Evolutionary conservation across 2,329 filamentous ascomycete species (phyloP), one percentile per base, ranked within the genome.

Genomic region (Scopulariopsis brevicaulis): DNA sequence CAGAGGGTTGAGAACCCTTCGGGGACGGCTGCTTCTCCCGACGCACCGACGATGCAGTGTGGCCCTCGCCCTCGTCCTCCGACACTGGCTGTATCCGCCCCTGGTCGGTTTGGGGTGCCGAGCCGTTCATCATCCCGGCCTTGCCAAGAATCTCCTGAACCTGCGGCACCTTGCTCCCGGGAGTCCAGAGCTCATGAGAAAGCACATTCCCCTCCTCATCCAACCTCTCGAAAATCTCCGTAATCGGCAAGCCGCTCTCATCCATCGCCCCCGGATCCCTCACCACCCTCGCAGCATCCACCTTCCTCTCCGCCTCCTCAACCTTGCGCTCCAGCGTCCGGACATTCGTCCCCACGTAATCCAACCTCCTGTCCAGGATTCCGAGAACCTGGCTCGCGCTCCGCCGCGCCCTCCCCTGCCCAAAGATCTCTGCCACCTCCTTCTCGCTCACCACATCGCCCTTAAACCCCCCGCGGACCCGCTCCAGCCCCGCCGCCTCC

Each of bases 141-240:
- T 92, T 92, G 65, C 86, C 78, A 59, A 96, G 72, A 1, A 85
- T 82, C 55, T 93, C 84, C 18, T 88, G 69, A 4, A 96, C 75
- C 63, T 88, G 81, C 10, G 83, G 76, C 20, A 87, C 81, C 15
- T 80, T 75, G 56, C 86, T 82, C 7, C 85, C 86, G 0, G 90
- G 87, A n/a, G 74, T 81, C 43, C 84, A 82, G 34, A 87, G 73
- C 58, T 75, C 81, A 64, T 80, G 84, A 0, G 83, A 88, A 55
- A 96, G 71, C 4, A 97, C 81, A 65, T 96, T 94, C 58, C 86
- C 94, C 12, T 96, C 83, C 10, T 96, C 92, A 66, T 97, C 94
- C 25, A 97, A 76, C 73, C 96, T 84, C 71, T 99, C 94, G 58
- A 90, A 77, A 63, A 99, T 97, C 65, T 97, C 94, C 35, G 88